Percentiles rank a stretch among this genome's conserved stretches.
phyloP scores from a whole-genome alignment of 768 basidiomycete species.

The Amanita polypyramis region DNA sequence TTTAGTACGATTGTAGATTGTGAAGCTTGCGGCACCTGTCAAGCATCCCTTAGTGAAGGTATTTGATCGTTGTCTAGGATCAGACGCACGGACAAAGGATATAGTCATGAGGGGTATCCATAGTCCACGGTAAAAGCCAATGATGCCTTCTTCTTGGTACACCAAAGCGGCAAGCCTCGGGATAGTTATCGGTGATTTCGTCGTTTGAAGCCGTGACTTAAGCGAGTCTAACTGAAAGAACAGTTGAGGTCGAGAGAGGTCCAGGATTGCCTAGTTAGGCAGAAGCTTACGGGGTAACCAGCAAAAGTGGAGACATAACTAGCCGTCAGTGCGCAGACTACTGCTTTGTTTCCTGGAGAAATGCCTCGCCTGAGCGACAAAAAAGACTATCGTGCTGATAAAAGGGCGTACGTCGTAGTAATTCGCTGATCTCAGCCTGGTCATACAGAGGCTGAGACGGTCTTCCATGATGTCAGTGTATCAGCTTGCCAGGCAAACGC shows the following conservation, averaged over 20 bases:
- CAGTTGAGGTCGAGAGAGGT: background rate
- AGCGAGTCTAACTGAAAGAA: conserved; percentile 72
- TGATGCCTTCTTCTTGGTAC: conserved; percentile 76
- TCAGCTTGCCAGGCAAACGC: background rate
- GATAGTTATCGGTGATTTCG: conserved; percentile 64
- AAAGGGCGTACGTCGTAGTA: conserved; percentile 49
- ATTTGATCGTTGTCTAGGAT: background rate
- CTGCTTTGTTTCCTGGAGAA: conserved; percentile 66
- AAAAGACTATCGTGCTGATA: conserved; percentile 7
- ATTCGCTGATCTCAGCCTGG: conserved; percentile 48
- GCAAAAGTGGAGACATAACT: conserved; percentile 89
- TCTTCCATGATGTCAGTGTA: conserved; percentile 24
- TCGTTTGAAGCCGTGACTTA: conserved; percentile 88
- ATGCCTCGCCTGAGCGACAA: conserved; percentile 9
- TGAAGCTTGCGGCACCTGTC: conserved; percentile 81
- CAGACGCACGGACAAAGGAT: conserved; percentile 85
- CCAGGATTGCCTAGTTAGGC: conserved; percentile 14
- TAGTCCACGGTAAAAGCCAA: conserved; percentile 83
- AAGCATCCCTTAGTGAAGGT: background rate
- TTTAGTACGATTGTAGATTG: conserved; percentile 81
- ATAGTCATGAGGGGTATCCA: conserved; percentile 94
- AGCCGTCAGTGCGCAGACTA: conserved; percentile 84
- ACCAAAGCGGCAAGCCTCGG: conserved; percentile 61
- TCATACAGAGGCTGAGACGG: conserved; percentile 53
- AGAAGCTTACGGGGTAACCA: conserved; percentile 62